Evolutionary conservation across 768 basidiomycete species (phyloP).

Genomic region (Collybiopsis confluens): DNA sequence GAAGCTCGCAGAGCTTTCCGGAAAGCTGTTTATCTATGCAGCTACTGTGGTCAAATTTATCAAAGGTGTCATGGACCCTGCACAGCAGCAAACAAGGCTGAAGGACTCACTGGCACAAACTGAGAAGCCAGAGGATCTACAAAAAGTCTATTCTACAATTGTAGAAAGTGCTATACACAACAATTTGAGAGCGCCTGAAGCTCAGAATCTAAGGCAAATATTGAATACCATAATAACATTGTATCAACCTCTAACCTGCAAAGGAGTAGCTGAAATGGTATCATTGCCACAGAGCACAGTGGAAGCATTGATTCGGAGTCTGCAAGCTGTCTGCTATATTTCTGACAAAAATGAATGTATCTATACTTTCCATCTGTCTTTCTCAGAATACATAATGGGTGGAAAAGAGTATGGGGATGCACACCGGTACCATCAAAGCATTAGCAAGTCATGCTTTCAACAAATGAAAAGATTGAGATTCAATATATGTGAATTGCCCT

Average conservation of each 20-base stretch:
- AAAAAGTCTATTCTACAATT: neutral
- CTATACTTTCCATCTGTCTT: slow-evolving; percentile 1
- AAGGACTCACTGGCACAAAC: neutral
- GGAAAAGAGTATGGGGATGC: neutral
- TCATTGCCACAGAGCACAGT: neutral
- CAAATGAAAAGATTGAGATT: slow-evolving; percentile 1
- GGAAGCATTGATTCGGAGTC: neutral
- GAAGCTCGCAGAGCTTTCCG: neutral
- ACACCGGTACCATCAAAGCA: neutral
- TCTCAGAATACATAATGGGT: neutral
- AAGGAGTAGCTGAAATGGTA: neutral
- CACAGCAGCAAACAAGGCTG: neutral
- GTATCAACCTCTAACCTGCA: neutral
- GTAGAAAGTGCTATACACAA: neutral
- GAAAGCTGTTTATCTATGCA: slow-evolving; percentile 5
- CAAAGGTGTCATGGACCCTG: neutral
- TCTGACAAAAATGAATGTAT: neutral
- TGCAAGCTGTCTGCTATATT: slow-evolving; percentile 1
- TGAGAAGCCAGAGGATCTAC: neutral
- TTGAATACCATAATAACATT: neutral
- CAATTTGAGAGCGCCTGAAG: neutral
- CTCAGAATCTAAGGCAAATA: neutral
- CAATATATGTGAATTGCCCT: slow-evolving; percentile 9
- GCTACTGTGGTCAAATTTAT: slow-evolving; percentile 2
- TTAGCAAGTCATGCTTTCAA: neutral